Conservation (phyloP, 1,139 yeast species). For the Saccharomyces hybrid region DNA sequence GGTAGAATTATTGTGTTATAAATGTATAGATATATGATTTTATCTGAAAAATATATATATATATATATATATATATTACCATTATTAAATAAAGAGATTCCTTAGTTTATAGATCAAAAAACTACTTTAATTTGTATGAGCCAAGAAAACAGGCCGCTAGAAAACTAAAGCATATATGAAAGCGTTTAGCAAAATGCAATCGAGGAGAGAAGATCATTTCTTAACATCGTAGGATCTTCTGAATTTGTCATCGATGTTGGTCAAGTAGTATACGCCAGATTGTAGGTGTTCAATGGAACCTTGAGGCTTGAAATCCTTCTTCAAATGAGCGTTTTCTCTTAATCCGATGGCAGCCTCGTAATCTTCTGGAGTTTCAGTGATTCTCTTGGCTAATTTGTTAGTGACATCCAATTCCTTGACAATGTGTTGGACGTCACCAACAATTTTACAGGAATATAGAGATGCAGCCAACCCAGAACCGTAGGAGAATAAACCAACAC, state of each 20-base stretch:
- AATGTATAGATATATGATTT: neutral
- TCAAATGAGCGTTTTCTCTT: slow-evolving; percentile 84
- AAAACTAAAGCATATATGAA: slow-evolving; percentile 2
- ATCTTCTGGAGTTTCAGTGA: slow-evolving; percentile 61
- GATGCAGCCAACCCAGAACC: slow-evolving; percentile 98
- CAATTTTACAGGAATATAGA: slow-evolving; percentile 69
- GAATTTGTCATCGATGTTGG: slow-evolving; percentile 78
- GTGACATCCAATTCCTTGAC: slow-evolving; percentile 61
- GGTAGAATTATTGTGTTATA: neutral
- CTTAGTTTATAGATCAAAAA: neutral
- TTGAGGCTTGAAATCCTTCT: slow-evolving; percentile 68
- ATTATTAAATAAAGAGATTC: neutral
- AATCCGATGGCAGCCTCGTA: slow-evolving; percentile 75
- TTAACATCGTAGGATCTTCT: slow-evolving; percentile 72
- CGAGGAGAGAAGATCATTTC: slow-evolving; percentile 32
- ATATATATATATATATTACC: neutral
- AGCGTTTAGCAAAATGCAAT: neutral
- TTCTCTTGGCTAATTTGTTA: slow-evolving; percentile 57
- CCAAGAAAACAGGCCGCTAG: neutral
- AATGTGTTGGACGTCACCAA: slow-evolving; percentile 72
- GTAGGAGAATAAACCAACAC: slow-evolving; percentile 90
- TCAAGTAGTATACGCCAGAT: slow-evolving; percentile 77
- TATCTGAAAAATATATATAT: neutral
- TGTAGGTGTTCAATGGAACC: slow-evolving; percentile 70
- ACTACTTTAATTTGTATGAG: neutral